Evolutionary conservation across 2,329 filamentous ascomycete genomes (phyloP), one percentile per base, ranked within the genome.

Genomic region (Xylariales sp.): DNA sequence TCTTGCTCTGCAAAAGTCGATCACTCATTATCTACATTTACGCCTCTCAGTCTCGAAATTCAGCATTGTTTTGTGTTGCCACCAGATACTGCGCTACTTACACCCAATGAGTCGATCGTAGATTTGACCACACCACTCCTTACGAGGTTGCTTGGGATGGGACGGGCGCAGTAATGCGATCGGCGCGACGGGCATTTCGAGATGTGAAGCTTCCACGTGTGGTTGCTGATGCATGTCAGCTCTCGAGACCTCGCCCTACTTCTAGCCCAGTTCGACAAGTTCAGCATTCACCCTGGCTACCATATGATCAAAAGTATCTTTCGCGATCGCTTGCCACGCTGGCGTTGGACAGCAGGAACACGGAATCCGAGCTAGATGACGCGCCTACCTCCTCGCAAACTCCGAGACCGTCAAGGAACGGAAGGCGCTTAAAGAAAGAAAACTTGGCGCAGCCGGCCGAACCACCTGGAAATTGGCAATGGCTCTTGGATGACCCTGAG

Each of bases 121-220:
- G 13, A 6, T 11, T 5, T 13, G 7, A 19, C 13, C 13, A 13
- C 10, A 13, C 2, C 11, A 10, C n/a, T n/a, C 1, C 14, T 16
- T 10, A 18, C 20, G 29, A 33, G 20, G n/a, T 29, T 19, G 41
- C 21, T 49, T 48, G 46, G 36, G 56, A 55, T 54, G 52, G 28
- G 49, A 36, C 34, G 40, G 29, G 42, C 35, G 49, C 50, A 57
- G 56, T 56, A 56, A 60, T 60, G 56, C 56, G 53, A 56, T 39
- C 50, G 50, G 52, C 44, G 52, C 48, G 44, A 44, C 52, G 45
- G 44, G 34, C 35, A 20, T 36, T 51, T 45, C 54, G 53, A 55
- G 43, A 60, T 55, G 53, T 58, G 50, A 56, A 52, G 50, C 49
- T 49, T 43, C 49, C 46, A 40, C 42, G 40, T 40, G 40, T 46